phyloP scores from a whole-genome alignment of 441 rosid genomes.

The Hura crepitans region DNA sequence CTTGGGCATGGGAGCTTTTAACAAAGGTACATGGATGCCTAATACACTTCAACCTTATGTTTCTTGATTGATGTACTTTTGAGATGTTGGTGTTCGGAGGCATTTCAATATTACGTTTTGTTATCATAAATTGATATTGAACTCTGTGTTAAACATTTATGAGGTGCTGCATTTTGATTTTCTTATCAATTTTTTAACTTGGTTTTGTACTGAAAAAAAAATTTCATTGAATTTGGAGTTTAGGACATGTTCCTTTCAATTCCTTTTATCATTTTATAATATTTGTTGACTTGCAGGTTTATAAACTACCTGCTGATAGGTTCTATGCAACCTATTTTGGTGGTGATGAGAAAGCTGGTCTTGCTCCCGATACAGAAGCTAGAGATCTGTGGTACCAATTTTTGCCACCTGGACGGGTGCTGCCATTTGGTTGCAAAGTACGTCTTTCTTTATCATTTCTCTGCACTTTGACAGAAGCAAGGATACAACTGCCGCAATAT shows the following conservation, averaged over 20 bases:
- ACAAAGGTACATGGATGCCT: conserved; percentile 46
- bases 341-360: conserved; percentile 87
- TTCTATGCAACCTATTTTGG: conserved; percentile 96
- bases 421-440: conserved; percentile 95
- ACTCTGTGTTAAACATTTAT: not conserved
- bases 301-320: conserved; percentile 67
- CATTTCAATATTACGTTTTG: not conserved
- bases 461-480: not conserved
- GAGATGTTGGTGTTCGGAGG: not conserved
- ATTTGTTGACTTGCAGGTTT: conserved; percentile 45
- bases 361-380: conserved; percentile 86
- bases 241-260: not conserved
- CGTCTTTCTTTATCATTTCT: conserved; percentile 22
- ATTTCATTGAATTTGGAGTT: not conserved
- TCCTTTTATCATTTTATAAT: not conserved
- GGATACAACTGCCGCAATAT: not conserved
- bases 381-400: conserved; percentile 73
- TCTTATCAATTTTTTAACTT: not conserved
- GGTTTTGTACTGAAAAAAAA: not conserved
- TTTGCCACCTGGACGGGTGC: conserved; percentile 71
- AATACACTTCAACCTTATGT: not conserved
- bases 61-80: not conserved
- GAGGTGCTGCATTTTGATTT: not conserved
- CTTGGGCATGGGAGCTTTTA: conserved; percentile 97
- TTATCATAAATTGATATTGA: not conserved